These are phyloP conservation scores for Funneliformis geosporum DNA, from an alignment of 192 early-diverging fungal genomes.

Conservation along the genomic window DNA sequence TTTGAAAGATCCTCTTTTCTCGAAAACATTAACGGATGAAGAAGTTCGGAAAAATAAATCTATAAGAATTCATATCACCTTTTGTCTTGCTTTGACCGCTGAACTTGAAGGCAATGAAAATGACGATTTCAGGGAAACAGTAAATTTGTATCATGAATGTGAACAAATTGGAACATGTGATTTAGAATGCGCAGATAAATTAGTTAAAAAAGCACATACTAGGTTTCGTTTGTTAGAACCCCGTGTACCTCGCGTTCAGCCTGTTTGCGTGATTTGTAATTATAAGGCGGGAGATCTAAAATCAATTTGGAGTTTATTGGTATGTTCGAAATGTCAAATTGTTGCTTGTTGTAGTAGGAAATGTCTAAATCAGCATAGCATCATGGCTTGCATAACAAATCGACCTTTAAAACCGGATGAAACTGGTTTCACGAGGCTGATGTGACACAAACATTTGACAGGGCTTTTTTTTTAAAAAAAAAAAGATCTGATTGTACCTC, in stretches of 20 bases:
- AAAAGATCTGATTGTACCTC: no score
- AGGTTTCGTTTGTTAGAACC: constrained; percentile 7
- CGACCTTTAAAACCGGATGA: no score
- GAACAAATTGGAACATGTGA: not conserved
- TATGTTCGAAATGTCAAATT: constrained; percentile 26
- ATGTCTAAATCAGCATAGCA: constrained; percentile 16
- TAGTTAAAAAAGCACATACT: constrained; percentile 16
- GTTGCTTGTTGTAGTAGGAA: constrained; percentile 15
- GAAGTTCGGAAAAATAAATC: not conserved
- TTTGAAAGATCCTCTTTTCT: constrained; percentile 2
- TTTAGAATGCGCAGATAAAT: not conserved
- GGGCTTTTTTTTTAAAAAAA: no score
- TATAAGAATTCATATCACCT: constrained; percentile 1
- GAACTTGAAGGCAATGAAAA: not conserved
- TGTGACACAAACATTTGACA: no score
- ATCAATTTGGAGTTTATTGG: constrained; percentile 17
- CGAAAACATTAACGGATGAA: not conserved
- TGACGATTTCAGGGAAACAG: not conserved
- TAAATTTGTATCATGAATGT: constrained; percentile 1
- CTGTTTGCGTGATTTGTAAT: not conserved
- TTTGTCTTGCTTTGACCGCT: not conserved
- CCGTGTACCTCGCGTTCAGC: not conserved
- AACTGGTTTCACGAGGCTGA: no score
- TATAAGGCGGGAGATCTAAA: not conserved
- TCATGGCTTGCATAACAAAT: not conserved